Base-by-base conservation (phyloP, 2,329 filamentous ascomycete genomes). In the Arthrobotrys iridis region DNA sequence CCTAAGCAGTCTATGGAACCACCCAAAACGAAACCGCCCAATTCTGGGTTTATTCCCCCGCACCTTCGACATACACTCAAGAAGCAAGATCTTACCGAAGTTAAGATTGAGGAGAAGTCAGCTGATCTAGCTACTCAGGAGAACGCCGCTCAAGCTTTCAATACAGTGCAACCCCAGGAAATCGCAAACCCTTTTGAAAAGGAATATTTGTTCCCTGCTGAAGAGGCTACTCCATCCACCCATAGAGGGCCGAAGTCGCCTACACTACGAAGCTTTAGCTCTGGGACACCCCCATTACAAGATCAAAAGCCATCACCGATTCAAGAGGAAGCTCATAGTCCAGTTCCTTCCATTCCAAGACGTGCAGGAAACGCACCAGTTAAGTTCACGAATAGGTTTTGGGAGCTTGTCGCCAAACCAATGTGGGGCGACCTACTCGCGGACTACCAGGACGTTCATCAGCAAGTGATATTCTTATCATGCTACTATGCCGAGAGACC, bases 41-140 rank as follows among this genome's bases (percentile, higher is more conserved):
- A 28, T 22, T 20, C 45, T 3, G 63, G 57, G 0, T 75, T 75
- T 28, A 26, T 75, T 20, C 63, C 71, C 10, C 71, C 71, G 0
- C 71, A 75, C 22, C 71, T 75, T 22, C 63, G 71, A 3, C 63
- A 58, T 37, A 15, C 37, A 2, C 18, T 58, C 1, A 68, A 59
- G 41, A 58, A 50, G 20, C 48, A 26, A n/a, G 48, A 40, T 8
- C 15, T 18, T 13, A 4, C 7, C 4, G 40, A 45, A n/a, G 10
- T 22, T 11, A 22, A 30, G 15, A 11, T 20, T 13, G 41, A 15
- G 20, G 22, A 4, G 1, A 41, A 40, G 24, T 15, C 4, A 24
- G 15, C 7, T n/a, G 46, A 33, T 5, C 43, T 18, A 40, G 10
- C 24, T 22, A 13, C 20, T 41, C 6, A 28, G 8, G 45, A 30